Conservation (phyloP, 1,284 basidiomycete species). For the Sporisorium sorghi region DNA sequence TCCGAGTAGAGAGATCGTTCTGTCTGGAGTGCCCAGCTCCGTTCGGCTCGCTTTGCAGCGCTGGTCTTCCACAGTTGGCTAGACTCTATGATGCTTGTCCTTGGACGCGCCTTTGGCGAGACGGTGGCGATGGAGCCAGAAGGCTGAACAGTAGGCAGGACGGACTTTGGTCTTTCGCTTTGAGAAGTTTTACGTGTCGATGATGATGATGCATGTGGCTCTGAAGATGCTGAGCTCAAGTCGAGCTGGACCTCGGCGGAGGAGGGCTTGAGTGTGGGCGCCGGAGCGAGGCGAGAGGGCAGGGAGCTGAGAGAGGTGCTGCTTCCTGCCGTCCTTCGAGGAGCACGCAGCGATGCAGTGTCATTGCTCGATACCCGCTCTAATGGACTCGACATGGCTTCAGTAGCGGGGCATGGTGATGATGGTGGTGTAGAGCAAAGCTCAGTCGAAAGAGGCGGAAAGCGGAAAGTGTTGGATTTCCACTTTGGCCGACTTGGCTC, state of each 20-base stretch:
- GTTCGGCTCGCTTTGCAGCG: constrained; percentile 64
- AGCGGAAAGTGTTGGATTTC: neutral
- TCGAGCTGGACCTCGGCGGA: constrained; percentile 54
- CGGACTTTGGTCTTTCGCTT: constrained; percentile 9
- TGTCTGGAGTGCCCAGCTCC: constrained; percentile 63
- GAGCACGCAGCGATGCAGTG: constrained; percentile 22
- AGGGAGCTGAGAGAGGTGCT: constrained; percentile 51
- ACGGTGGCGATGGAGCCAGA: constrained; percentile 17
- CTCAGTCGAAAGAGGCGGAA: neutral
- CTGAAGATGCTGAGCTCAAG: constrained; percentile 47
- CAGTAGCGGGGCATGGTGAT: constrained; percentile 12
- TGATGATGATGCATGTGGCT: constrained; percentile 5
- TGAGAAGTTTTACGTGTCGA: neutral
- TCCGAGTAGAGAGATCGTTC: constrained; percentile 72
- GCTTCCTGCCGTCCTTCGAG: constrained; percentile 21
- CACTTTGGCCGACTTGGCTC: constrained; percentile 19
- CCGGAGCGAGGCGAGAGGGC: constrained; percentile 35
- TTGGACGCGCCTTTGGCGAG: constrained; percentile 34
- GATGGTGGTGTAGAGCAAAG: neutral
- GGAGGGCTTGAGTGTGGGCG: constrained; percentile 41
- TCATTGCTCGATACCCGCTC: constrained; percentile 31
- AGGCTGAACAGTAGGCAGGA: constrained; percentile 13
- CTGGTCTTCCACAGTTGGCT: constrained; percentile 60
- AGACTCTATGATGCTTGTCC: constrained; percentile 44
- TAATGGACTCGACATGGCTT: constrained; percentile 34